phyloP scores from a whole-genome alignment of 2,329 filamentous ascomycete genomes.

The Massarina eburnea region DNA sequence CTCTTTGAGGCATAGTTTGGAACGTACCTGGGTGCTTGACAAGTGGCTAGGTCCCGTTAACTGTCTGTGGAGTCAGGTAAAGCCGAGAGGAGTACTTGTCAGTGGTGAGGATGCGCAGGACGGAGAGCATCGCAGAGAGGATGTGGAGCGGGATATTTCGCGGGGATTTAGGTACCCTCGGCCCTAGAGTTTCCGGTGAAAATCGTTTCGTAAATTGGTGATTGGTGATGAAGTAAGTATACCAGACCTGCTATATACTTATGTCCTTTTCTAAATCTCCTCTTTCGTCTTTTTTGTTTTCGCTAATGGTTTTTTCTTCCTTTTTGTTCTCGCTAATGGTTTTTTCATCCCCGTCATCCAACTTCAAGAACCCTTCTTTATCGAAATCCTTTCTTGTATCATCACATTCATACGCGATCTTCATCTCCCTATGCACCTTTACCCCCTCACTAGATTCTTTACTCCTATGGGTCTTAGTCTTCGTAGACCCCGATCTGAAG shows the following conservation, averaged over 20 bases:
- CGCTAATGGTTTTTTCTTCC: too few species aligned
- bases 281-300: too few species aligned
- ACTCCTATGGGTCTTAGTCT: background rate
- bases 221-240: too few species aligned
- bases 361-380: background rate
- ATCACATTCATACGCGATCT: background rate
- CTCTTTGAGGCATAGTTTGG: slow-evolving; percentile 5
- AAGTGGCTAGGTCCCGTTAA: slow-evolving; percentile 7
- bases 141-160: too few species aligned
- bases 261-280: too few species aligned
- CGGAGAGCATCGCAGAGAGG: too few species aligned
- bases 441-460: background rate
- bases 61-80: slow-evolving; percentile 1
- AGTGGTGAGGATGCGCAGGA: slow-evolving; percentile 11
- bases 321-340: background rate
- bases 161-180: too few species aligned
- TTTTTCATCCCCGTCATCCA: background rate
- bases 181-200: too few species aligned
- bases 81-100: slow-evolving; percentile 9
- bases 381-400: background rate
- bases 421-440: background rate
- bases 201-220: too few species aligned
- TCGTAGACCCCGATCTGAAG: background rate
- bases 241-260: too few species aligned
- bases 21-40: background rate